Base-by-base conservation (phyloP, 2,329 filamentous ascomycete species). In the Fusarium sp. region DNA sequence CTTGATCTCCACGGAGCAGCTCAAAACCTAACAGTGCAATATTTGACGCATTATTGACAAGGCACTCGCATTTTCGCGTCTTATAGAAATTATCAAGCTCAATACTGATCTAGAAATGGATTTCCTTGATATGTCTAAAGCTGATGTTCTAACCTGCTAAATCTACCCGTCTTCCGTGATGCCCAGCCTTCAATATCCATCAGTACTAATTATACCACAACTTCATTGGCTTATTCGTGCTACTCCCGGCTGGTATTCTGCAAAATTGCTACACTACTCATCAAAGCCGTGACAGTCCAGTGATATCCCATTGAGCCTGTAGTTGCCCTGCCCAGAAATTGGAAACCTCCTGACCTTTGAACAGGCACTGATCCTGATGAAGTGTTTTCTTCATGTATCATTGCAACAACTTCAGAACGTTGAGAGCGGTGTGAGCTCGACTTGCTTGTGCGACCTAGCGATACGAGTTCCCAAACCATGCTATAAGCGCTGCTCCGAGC, bases 381-480 rank as follows among this genome's bases (percentile, higher is more conserved):
- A 3, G 19, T 21, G 7, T 46, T 47, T 2, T 68, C 49, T 15
- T 74, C 73, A 3, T 70, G 60, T 13, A 73, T 33, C 23, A 70
- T 62, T 0, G 73, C 73, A 32, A 75, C 67, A 15, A 71, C 28
- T 8, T 75, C 73, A 2, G 54, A 44, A 16, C 60, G 60, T 15
- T 61, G 43, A 0, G 46, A 40, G 3, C 59, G 63, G n/a, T 10
- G 28, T 2, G 65, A 69, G 4, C 57, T 18, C 1, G 73, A 49
- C 5, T 23, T 61, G 25, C 50, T 58, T 9, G 13, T 38, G 1
- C 44, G 40, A 3, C 73, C 65, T 0, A 74, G 33, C 0, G 69
- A 71, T 3, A 69, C 38, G 1, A 76, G 73, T 16, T 76, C 68
- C 73, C 73, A 76, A 2, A 66, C 64, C 28, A 35, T 46, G 3